Evolutionary conservation across 192 early-diverging fungal species (phyloP), one percentile per base, ranked within the genome.

Genomic region (Gryganskiella cystojenkinii): DNA sequence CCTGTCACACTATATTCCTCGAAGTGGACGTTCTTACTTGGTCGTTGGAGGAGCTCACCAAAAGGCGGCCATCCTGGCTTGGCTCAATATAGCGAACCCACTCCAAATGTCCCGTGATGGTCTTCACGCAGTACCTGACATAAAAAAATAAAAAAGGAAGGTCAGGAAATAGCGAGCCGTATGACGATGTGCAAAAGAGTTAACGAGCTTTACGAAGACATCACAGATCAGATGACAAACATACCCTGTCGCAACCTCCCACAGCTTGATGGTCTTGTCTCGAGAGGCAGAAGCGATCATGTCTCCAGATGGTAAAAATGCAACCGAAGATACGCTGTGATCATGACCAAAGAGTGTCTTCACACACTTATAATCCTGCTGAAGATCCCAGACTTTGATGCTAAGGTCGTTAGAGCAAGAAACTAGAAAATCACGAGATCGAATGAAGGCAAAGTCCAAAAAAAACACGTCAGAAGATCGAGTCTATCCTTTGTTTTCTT

Each of bases 401-500:
- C 93, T 91, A 57, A 99, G 80, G 83, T 99, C 97, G 22, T 92
- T 91, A 6, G 97, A 97, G 81, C 93, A 96, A 3, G 94, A 92
- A 5, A 95, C 95, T 40, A 40, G 37, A 40, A 40, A 40, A 40
- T 9, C 13, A 40, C n/a, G 13, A 40, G 37, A 13, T 40, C 37
- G 37, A 40, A 13, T 40, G 5, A 5, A 40, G 7, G 37, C 37
- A 40, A n/a, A n/a, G n/a, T n/a, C n/a, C n/a, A n/a, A 30, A 56
- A 28, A 46, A n/a, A 28, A 40, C 27, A 58, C 20, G 34, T 37
- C 17, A 33, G 20, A 13, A 47, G 37, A 61, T 20, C 27, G 30
- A 25, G 22, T 22, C 30, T 57, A 59, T 55, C 31, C 14, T 14
- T 13, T 42, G 35, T 40, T 58, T 47, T n/a, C 27, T 34, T n/a